Percentiles rank a stretch among this genome's conserved stretches.
These are phyloP conservation scores for Aureobasidium melanogenum DNA, from an alignment of 2,329 filamentous ascomycete species.

Conservation along the genomic window DNA sequence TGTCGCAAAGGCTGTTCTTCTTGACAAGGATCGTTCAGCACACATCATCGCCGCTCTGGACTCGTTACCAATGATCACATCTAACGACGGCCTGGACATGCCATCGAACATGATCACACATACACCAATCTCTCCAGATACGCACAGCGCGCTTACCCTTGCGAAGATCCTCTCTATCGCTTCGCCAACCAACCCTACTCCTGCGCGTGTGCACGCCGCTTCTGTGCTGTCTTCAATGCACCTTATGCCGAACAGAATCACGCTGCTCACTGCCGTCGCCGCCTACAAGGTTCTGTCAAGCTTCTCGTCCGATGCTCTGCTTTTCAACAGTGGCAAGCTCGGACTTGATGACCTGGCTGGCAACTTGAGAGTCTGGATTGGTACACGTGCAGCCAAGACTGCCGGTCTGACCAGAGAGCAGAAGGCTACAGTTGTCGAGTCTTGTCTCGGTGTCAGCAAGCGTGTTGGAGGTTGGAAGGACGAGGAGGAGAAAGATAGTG, in stretches of 20 bases:
- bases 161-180: conserved; percentile 49
- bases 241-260: conserved; percentile 31
- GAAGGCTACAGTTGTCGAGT: conserved; percentile 30
- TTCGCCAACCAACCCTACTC: conserved; percentile 14
- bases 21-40: conserved; percentile 41
- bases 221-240: conserved; percentile 32
- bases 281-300: conserved; percentile 32
- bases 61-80: conserved; percentile 35
- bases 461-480: conserved; percentile 31
- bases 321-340: conserved; percentile 26
- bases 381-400: conserved; percentile 32
- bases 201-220: conserved; percentile 31
- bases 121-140: conserved; percentile 48
- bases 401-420: conserved; percentile 32
- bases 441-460: conserved; percentile 35
- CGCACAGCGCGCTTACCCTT: conserved; percentile 49
- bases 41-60: conserved; percentile 46
- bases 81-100: conserved; percentile 23
- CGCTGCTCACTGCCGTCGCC: conserved; percentile 39
- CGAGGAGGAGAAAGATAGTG: conserved; percentile 21
- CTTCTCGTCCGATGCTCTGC: conserved; percentile 26
- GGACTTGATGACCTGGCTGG: conserved; percentile 37
- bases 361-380: conserved; percentile 38
- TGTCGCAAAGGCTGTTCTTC: conserved; percentile 50
- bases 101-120: conserved; percentile 43